A percentile compares a stretch with the other conserved stretches of the same genome.
phyloP scores from a whole-genome alignment of 1,139 yeast genomes.

The Protomyces lactucae-debilis region DNA sequence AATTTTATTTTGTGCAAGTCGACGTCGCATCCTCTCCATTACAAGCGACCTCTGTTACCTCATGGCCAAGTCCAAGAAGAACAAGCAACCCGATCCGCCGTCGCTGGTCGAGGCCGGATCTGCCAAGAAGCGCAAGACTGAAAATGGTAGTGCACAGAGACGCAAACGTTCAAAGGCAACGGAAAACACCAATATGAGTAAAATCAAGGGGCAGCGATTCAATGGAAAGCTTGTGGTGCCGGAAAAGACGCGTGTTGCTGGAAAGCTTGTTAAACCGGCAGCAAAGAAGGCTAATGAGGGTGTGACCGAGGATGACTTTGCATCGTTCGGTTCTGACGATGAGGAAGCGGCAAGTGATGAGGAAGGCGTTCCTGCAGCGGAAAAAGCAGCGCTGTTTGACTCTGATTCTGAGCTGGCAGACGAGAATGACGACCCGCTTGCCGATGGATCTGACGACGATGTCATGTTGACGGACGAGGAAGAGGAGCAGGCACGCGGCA shows the following conservation, averaged over 20 bases:
- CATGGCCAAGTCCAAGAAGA: conserved; percentile 4
- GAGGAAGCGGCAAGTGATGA: conserved; percentile 41
- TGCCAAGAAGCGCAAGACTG: conserved; percentile 14
- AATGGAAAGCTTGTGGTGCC: conserved; percentile 24
- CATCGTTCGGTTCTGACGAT: conserved; percentile 39
- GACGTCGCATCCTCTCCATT: too few relatives aligned
- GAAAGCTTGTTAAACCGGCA: conserved; percentile 8
- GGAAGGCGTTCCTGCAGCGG: conserved; percentile 28
- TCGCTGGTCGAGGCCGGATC: conserved; percentile 1
- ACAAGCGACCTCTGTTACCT: too few relatives aligned
- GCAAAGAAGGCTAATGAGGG: not conserved
- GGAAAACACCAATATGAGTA: conserved; percentile 12
- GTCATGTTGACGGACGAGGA: conserved; percentile 25
- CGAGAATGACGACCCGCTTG: conserved; percentile 19
- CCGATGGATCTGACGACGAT: conserved; percentile 2
- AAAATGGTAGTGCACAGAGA: conserved; percentile 1
- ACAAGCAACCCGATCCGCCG: conserved; percentile 26
- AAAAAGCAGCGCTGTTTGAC: conserved; percentile 22
- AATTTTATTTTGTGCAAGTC: too few relatives aligned
- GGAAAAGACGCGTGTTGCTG: conserved; percentile 24
- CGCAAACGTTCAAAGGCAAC: conserved; percentile 15
- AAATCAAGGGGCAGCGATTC: conserved; percentile 22
- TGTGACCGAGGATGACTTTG: not conserved
- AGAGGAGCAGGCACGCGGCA: conserved; percentile 59
- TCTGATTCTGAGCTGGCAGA: conserved; percentile 27